These are phyloP conservation scores for Solidago caesia DNA, from an alignment of 129 eudicot species.

Conservation along the genomic window DNA sequence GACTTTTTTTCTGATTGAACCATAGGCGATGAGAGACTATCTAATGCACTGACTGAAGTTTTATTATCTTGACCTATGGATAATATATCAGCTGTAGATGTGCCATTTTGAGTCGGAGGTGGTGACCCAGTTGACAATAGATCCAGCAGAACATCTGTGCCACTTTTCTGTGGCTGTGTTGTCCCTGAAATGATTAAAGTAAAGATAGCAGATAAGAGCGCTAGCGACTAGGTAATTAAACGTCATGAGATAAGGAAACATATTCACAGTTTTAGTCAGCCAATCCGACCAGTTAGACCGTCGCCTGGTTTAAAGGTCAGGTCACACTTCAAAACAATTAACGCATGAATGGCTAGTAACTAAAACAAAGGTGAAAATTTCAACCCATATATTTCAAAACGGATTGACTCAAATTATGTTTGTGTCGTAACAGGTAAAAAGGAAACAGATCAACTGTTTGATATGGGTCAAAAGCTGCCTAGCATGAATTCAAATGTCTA, in stretches of 20 bases:
- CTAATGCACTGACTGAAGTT: slow-evolving; percentile 36
- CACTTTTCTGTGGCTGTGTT: slow-evolving; percentile 65
- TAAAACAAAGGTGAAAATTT: neutral
- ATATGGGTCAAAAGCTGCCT: neutral
- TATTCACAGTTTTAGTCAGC: neutral
- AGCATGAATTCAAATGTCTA: neutral
- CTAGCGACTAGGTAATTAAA: neutral
- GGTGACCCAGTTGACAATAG: slow-evolving; percentile 79
- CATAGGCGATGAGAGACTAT: slow-evolving; percentile 46
- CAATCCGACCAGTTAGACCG: neutral
- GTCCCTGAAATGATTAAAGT: slow-evolving; percentile 48
- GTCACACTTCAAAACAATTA: neutral
- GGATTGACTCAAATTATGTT: neutral
- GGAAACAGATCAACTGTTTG: neutral
- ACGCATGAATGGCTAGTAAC: neutral
- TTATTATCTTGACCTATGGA: slow-evolving; percentile 53
- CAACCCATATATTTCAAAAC: neutral
- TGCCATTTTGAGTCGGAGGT: slow-evolving; percentile 52
- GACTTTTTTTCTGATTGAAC: slow-evolving; percentile 44
- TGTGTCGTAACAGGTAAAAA: neutral
- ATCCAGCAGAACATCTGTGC: slow-evolving; percentile 79
- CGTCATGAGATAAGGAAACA: neutral
- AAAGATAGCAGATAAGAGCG: neutral
- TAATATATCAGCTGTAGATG: slow-evolving; percentile 52
- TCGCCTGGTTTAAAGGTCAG: neutral